These are phyloP conservation scores for Sphaerulina vaccinii DNA, from an alignment of 2,329 filamentous ascomycete species.

Conservation along the genomic window DNA sequence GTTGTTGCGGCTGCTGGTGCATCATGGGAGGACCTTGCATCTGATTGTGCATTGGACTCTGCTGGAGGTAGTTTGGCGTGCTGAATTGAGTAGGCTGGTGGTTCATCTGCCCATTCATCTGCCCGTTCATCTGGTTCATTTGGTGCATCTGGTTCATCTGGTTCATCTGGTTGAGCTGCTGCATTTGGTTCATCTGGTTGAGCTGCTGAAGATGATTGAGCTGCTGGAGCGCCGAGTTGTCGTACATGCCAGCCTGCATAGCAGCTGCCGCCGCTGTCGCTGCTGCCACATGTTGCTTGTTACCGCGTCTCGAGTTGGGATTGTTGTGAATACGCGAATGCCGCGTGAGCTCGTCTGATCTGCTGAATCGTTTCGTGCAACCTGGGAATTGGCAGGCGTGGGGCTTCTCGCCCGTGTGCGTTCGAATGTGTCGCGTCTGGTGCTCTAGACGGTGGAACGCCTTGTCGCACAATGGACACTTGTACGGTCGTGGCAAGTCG, in stretches of 20 bases:
- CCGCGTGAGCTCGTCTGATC: slow-evolving; percentile 92
- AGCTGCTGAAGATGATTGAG: slow-evolving; percentile 73
- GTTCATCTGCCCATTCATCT: no score
- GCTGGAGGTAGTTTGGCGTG: slow-evolving; percentile 11
- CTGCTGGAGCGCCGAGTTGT: slow-evolving; percentile 44
- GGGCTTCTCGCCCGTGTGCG: slow-evolving; percentile 96
- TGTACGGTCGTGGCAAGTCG: slow-evolving; percentile 94
- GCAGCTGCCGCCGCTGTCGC: slow-evolving; percentile 57
- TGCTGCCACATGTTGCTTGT: slow-evolving; percentile 71
- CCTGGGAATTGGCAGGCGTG: slow-evolving; percentile 93
- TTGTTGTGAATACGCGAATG: slow-evolving; percentile 99
- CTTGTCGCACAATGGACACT: slow-evolving; percentile 97
- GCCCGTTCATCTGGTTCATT: slow-evolving; percentile 18
- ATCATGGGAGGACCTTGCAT: slow-evolving; percentile 12
- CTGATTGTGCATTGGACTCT: slow-evolving; percentile 5
- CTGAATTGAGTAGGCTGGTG: slow-evolving; percentile 14
- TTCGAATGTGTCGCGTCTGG: slow-evolving; percentile 87
- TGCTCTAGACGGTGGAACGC: slow-evolving; percentile 98
- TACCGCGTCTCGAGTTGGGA: slow-evolving; percentile 89
- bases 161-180: slow-evolving; percentile 28
- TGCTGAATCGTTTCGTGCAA: slow-evolving; percentile 95
- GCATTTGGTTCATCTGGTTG: slow-evolving; percentile 67
- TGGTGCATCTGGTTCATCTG: slow-evolving; percentile 28
- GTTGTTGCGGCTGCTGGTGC: slow-evolving; percentile 16
- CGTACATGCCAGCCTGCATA: slow-evolving; percentile 52